Percentiles rank a stretch among this genome's conserved stretches.
phyloP scores from a whole-genome alignment of 2,329 filamentous ascomycete species.

The Hortaea sp. region DNA sequence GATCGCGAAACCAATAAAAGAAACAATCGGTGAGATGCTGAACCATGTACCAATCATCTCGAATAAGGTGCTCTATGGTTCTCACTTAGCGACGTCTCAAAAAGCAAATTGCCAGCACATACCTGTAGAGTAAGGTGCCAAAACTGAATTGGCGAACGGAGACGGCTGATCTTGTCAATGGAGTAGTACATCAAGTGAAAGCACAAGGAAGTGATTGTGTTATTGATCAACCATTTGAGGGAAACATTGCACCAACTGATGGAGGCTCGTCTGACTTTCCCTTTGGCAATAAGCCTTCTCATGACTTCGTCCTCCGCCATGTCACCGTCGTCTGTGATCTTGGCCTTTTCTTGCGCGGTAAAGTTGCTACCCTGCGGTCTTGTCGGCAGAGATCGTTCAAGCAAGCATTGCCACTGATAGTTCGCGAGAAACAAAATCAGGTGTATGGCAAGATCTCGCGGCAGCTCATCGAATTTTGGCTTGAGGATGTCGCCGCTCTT shows the following conservation, averaged over 20 bases:
- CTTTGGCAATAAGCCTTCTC: conserved; percentile 10
- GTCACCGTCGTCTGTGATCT: neutral
- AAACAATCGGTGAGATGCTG: conserved; percentile 2
- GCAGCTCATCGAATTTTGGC: conserved; percentile 2
- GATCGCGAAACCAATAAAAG: conserved; percentile 6
- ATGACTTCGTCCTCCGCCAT: conserved; percentile 8
- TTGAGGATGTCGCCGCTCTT: too few species aligned
- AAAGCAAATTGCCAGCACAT: neutral
- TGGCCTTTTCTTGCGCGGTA: conserved; percentile 1
- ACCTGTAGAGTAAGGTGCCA: too few species aligned
- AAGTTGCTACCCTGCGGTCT: neutral
- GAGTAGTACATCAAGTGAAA: neutral
- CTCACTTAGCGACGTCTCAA: too few species aligned
- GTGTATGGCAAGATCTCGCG: conserved; percentile 1
- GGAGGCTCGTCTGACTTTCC: conserved; percentile 7
- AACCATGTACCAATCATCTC: conserved; percentile 1
- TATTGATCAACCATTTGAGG: conserved; percentile 9
- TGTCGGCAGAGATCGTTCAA: conserved; percentile 9
- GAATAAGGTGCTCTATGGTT: too few species aligned
- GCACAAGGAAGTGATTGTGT: conserved; percentile 4
- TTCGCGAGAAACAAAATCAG: conserved; percentile 1
- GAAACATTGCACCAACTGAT: conserved; percentile 10
- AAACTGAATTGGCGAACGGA: too few species aligned
- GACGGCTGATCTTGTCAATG: too few species aligned
- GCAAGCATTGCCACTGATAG: conserved; percentile 12